Evolutionary conservation across 306 rosid genomes (phyloP).

Genomic region (Malus orientalis): DNA sequence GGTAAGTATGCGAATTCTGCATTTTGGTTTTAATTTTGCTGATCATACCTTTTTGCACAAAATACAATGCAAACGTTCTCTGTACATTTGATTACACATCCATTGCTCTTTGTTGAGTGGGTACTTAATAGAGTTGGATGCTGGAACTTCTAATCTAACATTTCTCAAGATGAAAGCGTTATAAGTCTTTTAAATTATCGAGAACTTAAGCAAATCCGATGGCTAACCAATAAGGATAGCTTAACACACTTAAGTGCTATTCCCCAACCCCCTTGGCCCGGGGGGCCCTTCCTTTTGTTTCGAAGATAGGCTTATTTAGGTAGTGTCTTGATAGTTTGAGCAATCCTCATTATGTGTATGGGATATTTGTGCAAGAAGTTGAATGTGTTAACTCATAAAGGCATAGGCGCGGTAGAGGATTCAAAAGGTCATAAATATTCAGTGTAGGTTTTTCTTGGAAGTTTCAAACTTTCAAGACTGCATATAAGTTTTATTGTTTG

Average conservation of each 20-base stretch:
- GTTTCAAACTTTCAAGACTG: background rate
- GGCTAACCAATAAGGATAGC: background rate
- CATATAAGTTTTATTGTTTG: background rate
- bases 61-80: background rate
- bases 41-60: background rate
- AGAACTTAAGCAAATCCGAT: background rate
- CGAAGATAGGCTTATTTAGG: background rate
- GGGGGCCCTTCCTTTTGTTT: background rate
- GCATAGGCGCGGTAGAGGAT: background rate
- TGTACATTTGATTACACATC: background rate
- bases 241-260: background rate
- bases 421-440: background rate
- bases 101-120: background rate
- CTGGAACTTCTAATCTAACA: background rate
- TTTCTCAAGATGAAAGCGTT: background rate
- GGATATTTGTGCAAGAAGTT: background rate
- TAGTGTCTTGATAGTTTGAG: background rate
- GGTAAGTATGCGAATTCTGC: constrained; percentile 37
- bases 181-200: background rate
- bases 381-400: background rate
- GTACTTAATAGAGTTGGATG: background rate
- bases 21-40: background rate
- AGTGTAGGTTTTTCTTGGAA: background rate
- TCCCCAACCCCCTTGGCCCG: too few relatives aligned
- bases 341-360: background rate